Base-by-base conservation (phyloP, 768 basidiomycete species). In the Hemileccinum rubropunctum region DNA sequence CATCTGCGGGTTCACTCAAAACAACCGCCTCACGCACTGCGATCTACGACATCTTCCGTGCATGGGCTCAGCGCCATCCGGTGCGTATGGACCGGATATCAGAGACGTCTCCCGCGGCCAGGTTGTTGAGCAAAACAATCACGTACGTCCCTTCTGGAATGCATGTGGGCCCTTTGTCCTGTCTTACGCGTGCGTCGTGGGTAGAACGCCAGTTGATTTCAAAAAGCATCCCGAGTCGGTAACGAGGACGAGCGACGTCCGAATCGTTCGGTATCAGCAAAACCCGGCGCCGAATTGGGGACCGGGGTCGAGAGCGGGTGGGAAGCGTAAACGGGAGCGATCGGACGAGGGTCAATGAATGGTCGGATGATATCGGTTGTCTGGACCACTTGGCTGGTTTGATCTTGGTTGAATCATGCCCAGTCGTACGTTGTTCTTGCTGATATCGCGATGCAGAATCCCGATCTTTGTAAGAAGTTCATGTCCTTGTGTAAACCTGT, bases 261-360 rank as follows among this genome's bases (percentile, higher is more conserved):
- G 90, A 56, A 71, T 95, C 7, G 88, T 95, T 1, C 77, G 92
- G 34, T 97, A 95, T 69, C 93, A 95, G 66, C 80, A 82, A 53
- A 98, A 97, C 62, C 97, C 95, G 5, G 77, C 82, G n/a, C 77
- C 83, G 2, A 78, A 97, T 65, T 99, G 97, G 97, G 95, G 95
- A 0, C 97, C 95, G 0, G 88, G 81, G 14, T 76, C 78, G 46
- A 86, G 77, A 60, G 86, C 88, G 4, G 70, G 28, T 12, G 28
- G 28, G 28, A 30, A 30, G 28, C 28, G 28, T 8, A 62, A 73
- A 54, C 61, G 73, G 13, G 65, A 62, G 3, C 23, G 8, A 2
- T 61, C 58, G 2, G 60, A 61, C 37, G 60, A 63, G 21, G 53
- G 34, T n/a, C 43, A 4, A 18, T 58, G 33, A 47, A 13, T 34